A percentile compares a stretch with the other conserved stretches of the same genome.
Conservation (phyloP, 1,284 basidiomycete species). For the Ceratobasidium sp. region DNA sequence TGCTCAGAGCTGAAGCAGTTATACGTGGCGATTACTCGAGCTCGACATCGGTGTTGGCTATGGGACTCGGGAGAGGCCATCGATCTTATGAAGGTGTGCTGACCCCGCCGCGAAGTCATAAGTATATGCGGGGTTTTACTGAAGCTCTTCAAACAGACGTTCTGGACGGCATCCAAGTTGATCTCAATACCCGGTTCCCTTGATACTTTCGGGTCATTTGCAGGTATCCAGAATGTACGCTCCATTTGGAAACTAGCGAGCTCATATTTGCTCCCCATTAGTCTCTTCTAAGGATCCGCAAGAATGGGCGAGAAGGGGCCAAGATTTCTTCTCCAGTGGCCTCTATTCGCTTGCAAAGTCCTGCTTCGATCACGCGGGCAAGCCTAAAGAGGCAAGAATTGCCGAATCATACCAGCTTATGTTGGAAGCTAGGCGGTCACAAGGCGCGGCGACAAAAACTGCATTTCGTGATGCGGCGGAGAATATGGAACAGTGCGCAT, state of each 20-base stretch:
- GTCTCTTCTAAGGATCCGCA: neutral
- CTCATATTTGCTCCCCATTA: neutral
- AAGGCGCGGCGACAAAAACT: too few relatives aligned
- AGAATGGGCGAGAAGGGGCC: slow-evolving; percentile 16
- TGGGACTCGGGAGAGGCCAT: slow-evolving; percentile 22
- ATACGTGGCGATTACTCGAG: slow-evolving; percentile 47
- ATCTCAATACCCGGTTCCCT: neutral
- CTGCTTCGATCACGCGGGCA: neutral
- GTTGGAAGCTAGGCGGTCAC: neutral
- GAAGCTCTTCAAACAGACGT: neutral
- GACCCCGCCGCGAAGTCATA: neutral
- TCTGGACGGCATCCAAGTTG: slow-evolving; percentile 7
- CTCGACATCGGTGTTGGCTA: slow-evolving; percentile 44
- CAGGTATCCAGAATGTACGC: neutral
- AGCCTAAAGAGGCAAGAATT: neutral
- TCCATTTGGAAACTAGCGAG: neutral
- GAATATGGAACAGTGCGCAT: slow-evolving; percentile 19
- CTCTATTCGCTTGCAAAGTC: slow-evolving; percentile 13
- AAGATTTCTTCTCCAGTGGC: slow-evolving; percentile 19
- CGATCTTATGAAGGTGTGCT: slow-evolving; percentile 37
- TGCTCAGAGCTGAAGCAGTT: slow-evolving; percentile 69
- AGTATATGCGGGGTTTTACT: neutral
- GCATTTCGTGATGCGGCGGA: neutral
- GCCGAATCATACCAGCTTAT: slow-evolving; percentile 12
- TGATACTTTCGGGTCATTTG: neutral